phyloP scores from a whole-genome alignment of 2,329 filamentous ascomycete genomes.

The Allantophomopsis lycopodina region DNA sequence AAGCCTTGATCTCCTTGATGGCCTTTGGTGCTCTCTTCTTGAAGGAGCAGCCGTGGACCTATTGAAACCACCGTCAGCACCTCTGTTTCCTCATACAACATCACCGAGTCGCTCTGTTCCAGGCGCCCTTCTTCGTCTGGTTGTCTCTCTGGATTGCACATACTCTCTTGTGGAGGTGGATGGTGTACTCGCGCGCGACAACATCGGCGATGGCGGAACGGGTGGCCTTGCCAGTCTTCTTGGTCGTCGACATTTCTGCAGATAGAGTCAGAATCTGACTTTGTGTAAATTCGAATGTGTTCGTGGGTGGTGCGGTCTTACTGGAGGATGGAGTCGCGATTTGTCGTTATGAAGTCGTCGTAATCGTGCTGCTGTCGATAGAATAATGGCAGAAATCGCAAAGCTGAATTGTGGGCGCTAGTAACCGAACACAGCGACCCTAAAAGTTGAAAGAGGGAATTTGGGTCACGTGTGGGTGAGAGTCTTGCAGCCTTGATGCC shows the following conservation, averaged over 20 bases:
- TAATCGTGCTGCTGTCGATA: conserved; percentile 3
- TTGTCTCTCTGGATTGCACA: conserved; percentile 27
- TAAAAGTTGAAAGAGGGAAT: too few species aligned
- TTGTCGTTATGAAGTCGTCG: conserved; percentile 9
- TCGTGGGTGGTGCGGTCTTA: conserved; percentile 4
- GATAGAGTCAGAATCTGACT: conserved; percentile 13
- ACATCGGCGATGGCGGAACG: conserved; percentile 98
- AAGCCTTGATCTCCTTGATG: conserved; percentile 99
- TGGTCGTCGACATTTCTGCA: conserved; percentile 55
- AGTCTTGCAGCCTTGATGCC: too few species aligned
- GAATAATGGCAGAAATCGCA: conserved; percentile 1
- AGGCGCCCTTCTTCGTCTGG: conserved; percentile 20
- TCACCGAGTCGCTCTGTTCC: conserved; percentile 42
- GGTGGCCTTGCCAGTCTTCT: conserved; percentile 53
- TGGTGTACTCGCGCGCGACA: conserved; percentile 99
- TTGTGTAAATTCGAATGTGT: conserved; percentile 1
- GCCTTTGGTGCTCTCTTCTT: conserved; percentile 98
- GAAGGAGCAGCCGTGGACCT: conserved; percentile 97
- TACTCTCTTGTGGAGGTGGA: conserved; percentile 99
- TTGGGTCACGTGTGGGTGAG: too few species aligned
- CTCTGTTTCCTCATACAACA: conserved; percentile 3
- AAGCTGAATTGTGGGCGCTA: too few species aligned
- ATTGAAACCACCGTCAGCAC: conserved; percentile 33
- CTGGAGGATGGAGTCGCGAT: conserved; percentile 11
- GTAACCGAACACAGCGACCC: too few species aligned